Conservation (phyloP, 805 yeast genomes). For the Candida montana region DNA sequence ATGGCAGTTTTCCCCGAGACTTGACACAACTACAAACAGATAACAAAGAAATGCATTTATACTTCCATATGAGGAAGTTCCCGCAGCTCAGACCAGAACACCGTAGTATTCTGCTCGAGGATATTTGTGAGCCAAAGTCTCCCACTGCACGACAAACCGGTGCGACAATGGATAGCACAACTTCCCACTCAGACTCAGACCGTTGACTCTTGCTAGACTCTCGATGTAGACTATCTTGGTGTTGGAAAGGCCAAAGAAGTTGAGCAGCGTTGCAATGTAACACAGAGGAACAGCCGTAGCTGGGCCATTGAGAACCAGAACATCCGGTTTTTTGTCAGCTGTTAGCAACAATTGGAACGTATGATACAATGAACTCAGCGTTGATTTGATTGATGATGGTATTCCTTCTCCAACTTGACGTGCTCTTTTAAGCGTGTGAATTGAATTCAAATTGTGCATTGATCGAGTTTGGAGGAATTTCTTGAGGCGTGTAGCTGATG, state of each 20-base stretch:
- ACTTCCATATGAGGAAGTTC: too few relatives aligned
- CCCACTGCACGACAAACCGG: conserved; percentile 90
- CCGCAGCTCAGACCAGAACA: conserved; percentile 63
- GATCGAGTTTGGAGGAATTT: conserved; percentile 11
- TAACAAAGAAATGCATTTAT: neutral
- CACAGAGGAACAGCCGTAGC: conserved; percentile 75
- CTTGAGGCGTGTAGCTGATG: conserved; percentile 36
- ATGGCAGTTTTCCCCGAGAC: neutral
- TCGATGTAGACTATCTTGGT: conserved; percentile 76
- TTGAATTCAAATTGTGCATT: conserved; percentile 10
- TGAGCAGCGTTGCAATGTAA: conserved; percentile 46
- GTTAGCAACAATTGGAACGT: conserved; percentile 10
- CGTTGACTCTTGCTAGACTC: conserved; percentile 75
- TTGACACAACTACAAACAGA: neutral
- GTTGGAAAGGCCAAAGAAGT: conserved; percentile 38
- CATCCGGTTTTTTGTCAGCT: conserved; percentile 29
- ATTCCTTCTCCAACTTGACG: conserved; percentile 54
- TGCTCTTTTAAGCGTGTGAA: conserved; percentile 45
- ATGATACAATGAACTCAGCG: conserved; percentile 20
- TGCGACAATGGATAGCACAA: conserved; percentile 67
- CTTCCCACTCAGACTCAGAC: conserved; percentile 71
- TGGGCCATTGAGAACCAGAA: conserved; percentile 68
- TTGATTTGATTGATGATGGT: conserved; percentile 41
- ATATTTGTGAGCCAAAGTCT: conserved; percentile 44
- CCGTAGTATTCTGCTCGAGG: conserved; percentile 72